Evolutionary conservation across 768 basidiomycete genomes (phyloP), one percentile per base, ranked within the genome.

Genomic region (Psilocybe subaeruginosa): DNA sequence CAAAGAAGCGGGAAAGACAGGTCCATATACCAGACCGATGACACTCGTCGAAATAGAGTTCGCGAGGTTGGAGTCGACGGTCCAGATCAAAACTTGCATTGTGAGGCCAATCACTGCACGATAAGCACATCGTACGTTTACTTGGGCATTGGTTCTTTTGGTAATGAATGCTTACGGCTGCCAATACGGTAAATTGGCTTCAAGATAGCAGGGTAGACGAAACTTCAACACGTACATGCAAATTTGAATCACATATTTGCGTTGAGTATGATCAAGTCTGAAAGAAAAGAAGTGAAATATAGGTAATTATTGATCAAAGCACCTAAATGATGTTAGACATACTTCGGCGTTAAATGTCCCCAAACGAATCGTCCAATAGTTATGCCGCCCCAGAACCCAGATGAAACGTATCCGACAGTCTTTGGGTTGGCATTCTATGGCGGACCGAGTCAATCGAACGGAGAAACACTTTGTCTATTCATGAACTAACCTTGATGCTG

Each of bases 351-450:
- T 54, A 77, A 74, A 65, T 77, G 80, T 4, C 85, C 85, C 80
- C 83, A 83, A 1, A 75, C 46, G 29, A 85, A 73, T 30, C 85
- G 80, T 17, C 79, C 78, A 31, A 83, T 65, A 0, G 80, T 80
- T 59, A 83, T 78, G 1, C 85, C 85, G 27, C 74, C 83, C 84
- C 85, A 86, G 70, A 85, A 86, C 1, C 85, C 85, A 39, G 82
- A 82, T 1, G 82, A 79, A 3, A 84, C 83, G 65, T 85, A 87
- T 3, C 86, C 86, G 5, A 78, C 83, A 2, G 82, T 82, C 11
- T 81, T 76, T 1, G 79, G 78, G 63, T 84, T 75, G 9, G 82
- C 85, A 56, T 78, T 60, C 84, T 71, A 55, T 55, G 41, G 57
- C 37, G 8, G 35, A 23, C 16, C 49, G 50, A 39, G 17, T 37